Evolutionary conservation across 495 filamentous ascomycete species (phyloP), one percentile per base, ranked within the genome.

Genomic region (Penicillium verhagenii): DNA sequence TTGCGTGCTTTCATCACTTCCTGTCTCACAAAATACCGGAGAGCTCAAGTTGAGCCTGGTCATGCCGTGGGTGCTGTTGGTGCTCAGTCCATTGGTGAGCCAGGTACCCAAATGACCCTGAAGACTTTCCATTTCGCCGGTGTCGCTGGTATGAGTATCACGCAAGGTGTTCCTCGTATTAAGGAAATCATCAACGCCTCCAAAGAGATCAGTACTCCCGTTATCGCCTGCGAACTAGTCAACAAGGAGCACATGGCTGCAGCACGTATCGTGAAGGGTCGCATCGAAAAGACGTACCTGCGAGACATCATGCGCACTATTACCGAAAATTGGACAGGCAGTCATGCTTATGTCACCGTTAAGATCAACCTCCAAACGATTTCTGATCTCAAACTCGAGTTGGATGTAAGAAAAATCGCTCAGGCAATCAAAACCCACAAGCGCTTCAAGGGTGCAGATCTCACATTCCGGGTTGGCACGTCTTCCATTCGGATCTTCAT

Each of bases 121-220:
- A 97, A 97, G 75, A 98, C 94, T 69, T 98, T 98, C 86, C 94
- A 98, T 87, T 98, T 98, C 76, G 94, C 94, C 64, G 94, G 94
- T 88, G 95, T 98, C 57, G 95, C 93, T 21, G 92, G 92, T 64
- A 97, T 98, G 93, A 95, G 89, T 79, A 94, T 97, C 63, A 98
- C 95, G 0, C 90, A 96, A 66, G 94, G 94, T 86, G 94, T 98
- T 2, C 94, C 94, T 2, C 94, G 94, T 83, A 97, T 98, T 71
- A 98, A 97, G 74, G 94, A 98, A 80, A 98, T 98, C 64, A 98
- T 98, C 82, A 97, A 97, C 72, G 94, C 94, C 6, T 92, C 89
- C 9, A 93, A 88, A 68, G 77, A 75, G 39, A 97, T 98, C 68
- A 95, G 90, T 73, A 98, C 94, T 2, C 94, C 94, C 1, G 86